A percentile compares a stretch with the other conserved stretches of the same genome.
phyloP scores from a whole-genome alignment of 2,329 filamentous ascomycete species.

The Venturia nashicola region DNA sequence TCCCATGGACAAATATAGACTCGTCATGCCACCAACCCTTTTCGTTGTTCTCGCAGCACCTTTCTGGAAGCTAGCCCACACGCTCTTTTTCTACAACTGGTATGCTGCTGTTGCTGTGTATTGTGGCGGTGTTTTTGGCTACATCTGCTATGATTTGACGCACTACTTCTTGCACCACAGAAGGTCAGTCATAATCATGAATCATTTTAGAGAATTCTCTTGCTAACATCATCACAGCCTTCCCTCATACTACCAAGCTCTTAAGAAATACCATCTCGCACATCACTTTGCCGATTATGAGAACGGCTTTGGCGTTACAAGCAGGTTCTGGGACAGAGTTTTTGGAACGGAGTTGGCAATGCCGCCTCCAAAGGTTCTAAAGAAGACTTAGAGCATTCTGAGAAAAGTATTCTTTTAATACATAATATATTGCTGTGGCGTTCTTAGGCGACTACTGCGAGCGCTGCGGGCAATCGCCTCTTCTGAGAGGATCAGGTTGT shows the following conservation, averaged over 20 bases:
- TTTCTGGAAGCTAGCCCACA: conserved; percentile 85
- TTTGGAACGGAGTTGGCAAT: conserved; percentile 76
- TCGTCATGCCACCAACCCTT: conserved; percentile 91
- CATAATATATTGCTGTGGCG: neutral
- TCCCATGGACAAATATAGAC: conserved; percentile 95
- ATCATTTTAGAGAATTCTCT: conserved; percentile 9
- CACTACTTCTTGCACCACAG: conserved; percentile 98
- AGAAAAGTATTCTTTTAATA: neutral
- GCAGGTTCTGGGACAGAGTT: conserved; percentile 84
- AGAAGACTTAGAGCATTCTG: conserved; percentile 19
- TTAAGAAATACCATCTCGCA: conserved; percentile 96
- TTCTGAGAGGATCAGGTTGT: neutral
- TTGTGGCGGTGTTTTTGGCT: conserved; percentile 88
- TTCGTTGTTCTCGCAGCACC: conserved; percentile 74
- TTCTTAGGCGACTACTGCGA: neutral
- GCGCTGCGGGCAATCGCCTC: neutral
- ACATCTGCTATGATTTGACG: conserved; percentile 91
- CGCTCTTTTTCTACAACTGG: conserved; percentile 76
- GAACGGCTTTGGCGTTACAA: conserved; percentile 93
- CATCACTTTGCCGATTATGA: conserved; percentile 98
- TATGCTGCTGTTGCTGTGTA: conserved; percentile 64
- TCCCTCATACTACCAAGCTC: conserved; percentile 73
- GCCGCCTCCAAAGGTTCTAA: conserved; percentile 34
- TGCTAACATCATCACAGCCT: conserved; percentile 38
- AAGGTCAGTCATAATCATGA: conserved; percentile 43